phyloP scores from a whole-genome alignment of 306 rosid genomes.

The Mimosa bimucronata region DNA sequence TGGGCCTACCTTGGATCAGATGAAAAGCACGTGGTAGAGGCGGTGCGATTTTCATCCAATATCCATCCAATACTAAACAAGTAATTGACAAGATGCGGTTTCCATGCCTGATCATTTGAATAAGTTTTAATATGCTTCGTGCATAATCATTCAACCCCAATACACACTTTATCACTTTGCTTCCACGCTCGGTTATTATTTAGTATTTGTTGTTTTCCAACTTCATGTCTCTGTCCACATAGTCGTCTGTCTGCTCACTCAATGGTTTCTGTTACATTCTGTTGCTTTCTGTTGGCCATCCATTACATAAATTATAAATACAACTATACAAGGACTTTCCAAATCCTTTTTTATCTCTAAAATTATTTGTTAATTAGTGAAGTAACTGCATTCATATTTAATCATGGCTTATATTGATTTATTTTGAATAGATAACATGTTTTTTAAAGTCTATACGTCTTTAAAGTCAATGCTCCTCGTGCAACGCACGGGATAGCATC shows the following conservation, averaged over 20 bases:
- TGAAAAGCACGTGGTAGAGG: neutral
- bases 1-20: constrained; percentile 20
- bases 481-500: no score
- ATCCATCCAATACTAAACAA: neutral
- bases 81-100: neutral
- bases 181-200: neutral
- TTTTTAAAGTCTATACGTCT: no score
- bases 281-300: neutral
- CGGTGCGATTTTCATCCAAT: neutral
- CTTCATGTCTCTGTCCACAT: no score
- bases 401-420: no score
- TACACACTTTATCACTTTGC: neutral
- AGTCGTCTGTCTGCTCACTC: neutral
- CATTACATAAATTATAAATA: neutral
- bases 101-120: constrained; percentile 6
- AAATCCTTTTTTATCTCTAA: no score
- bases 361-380: no score
- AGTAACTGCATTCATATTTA: no score
- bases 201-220: neutral
- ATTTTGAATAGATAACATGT: no score
- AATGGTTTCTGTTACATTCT: neutral
- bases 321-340: neutral
- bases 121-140: neutral
- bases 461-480: no score
- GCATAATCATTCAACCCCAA: constrained; percentile 8